phyloP scores from a whole-genome alignment of 2,329 filamentous ascomycete genomes.

The Coniochaeta hoffmannii region DNA sequence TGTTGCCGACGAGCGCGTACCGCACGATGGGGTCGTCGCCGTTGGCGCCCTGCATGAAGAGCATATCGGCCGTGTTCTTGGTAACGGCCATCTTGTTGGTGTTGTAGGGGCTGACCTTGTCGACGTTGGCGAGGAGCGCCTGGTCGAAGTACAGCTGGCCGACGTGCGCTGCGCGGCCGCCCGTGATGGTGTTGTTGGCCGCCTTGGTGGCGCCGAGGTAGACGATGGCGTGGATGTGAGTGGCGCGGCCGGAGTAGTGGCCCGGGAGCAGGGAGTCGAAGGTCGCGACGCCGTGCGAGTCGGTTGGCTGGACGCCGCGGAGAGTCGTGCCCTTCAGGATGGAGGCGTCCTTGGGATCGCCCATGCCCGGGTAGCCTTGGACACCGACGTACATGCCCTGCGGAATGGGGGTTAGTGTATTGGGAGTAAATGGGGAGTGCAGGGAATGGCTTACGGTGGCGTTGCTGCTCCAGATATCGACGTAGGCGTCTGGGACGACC shows the following conservation, averaged over 20 bases:
- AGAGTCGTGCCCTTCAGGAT: constrained; percentile 35
- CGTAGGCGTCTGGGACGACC: constrained; percentile 35
- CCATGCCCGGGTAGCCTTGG: constrained; percentile 25
- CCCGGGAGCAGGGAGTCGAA: constrained; percentile 35
- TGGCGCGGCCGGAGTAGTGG: constrained; percentile 38
- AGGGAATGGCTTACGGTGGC: constrained; percentile 29
- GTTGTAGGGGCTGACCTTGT: constrained; percentile 17
- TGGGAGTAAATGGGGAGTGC: too few relatives aligned
- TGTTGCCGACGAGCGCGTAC: constrained; percentile 17
- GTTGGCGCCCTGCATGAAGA: constrained; percentile 18
- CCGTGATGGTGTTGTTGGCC: constrained; percentile 20
- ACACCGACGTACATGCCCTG: constrained; percentile 26
- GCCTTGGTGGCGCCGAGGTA: constrained; percentile 35
- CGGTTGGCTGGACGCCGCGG: constrained; percentile 31
- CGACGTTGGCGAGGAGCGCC: constrained; percentile 13
- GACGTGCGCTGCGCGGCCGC: constrained; percentile 17
- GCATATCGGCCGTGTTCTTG: constrained; percentile 18
- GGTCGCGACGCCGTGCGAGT: constrained; percentile 28
- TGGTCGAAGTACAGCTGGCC: constrained; percentile 23
- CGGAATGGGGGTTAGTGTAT: not conserved
- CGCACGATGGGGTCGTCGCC: constrained; percentile 22
- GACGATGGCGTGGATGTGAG: constrained; percentile 32
- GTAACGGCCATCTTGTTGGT: constrained; percentile 16
- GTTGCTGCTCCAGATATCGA: constrained; percentile 47
- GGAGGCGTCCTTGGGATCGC: constrained; percentile 25